Conservation (phyloP, 2,329 filamentous ascomycete species). For the Colletotrichum horii region DNA sequence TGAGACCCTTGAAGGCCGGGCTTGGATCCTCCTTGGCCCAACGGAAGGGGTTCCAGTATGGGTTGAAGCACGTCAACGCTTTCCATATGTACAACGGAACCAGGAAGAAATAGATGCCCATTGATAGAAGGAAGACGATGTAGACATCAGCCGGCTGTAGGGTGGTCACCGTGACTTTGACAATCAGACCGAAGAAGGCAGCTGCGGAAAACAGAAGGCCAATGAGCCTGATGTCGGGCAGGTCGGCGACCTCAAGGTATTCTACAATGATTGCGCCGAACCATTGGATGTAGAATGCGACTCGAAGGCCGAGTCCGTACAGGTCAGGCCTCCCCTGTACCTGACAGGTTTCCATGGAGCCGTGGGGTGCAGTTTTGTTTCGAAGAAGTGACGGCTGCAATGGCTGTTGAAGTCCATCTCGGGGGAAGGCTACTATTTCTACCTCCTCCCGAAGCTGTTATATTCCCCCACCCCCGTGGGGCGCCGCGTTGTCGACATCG, state of each 20-base stretch:
- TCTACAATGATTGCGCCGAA: constrained; percentile 35
- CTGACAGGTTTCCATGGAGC: constrained; percentile 29
- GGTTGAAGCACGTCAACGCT: constrained; percentile 32
- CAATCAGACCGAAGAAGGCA: constrained; percentile 29
- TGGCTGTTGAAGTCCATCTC: neutral
- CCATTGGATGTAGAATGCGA: constrained; percentile 41
- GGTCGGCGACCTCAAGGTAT: constrained; percentile 31
- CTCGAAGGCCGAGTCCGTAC: constrained; percentile 40
- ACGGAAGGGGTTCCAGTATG: constrained; percentile 33
- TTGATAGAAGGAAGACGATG: constrained; percentile 33
- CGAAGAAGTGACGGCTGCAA: neutral
- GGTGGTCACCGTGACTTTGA: constrained; percentile 25
- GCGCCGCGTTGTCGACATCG: neutral
- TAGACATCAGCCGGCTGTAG: constrained; percentile 36
- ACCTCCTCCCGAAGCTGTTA: neutral
- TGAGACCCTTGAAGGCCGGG: constrained; percentile 28
- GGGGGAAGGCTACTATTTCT: neutral
- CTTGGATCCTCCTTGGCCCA: constrained; percentile 30
- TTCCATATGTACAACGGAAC: constrained; percentile 40
- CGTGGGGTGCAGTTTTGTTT: neutral
- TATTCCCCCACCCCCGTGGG: neutral
- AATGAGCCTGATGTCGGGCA: constrained; percentile 34
- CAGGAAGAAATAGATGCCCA: constrained; percentile 34
- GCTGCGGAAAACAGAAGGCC: constrained; percentile 34
- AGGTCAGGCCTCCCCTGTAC: constrained; percentile 31